Evolutionary conservation across 345 rosid genomes (phyloP).

Genomic region (Camelina hispida): DNA sequence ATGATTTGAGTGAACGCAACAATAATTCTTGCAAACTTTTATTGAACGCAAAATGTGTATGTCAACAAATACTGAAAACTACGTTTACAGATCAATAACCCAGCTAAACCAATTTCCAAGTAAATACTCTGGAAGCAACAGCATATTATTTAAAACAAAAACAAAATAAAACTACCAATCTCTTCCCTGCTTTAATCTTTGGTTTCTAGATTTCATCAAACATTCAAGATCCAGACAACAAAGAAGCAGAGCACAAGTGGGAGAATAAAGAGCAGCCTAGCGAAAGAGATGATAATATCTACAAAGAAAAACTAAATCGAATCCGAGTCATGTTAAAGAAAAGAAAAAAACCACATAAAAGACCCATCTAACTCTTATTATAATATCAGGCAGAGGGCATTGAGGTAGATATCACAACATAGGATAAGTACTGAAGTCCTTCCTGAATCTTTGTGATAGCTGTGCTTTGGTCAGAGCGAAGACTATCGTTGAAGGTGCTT

Average conservation of each 20-base stretch:
- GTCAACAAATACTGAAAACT: slow-evolving; percentile 5
- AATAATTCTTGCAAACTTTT: background rate
- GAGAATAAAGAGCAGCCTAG: slow-evolving; percentile 26
- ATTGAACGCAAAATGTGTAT: background rate
- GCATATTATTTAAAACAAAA: background rate
- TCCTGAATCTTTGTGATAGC: slow-evolving; percentile 82
- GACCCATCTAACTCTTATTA: slow-evolving; percentile 29
- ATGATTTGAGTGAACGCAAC: too few relatives aligned
- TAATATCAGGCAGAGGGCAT: slow-evolving; percentile 61
- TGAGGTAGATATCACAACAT: slow-evolving; percentile 71
- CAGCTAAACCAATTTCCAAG: background rate
- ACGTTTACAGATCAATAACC: slow-evolving; percentile 6
- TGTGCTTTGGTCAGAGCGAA: slow-evolving; percentile 53
- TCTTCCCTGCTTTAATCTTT: slow-evolving; percentile 13
- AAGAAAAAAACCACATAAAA: slow-evolving; percentile 11
- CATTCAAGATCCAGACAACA: slow-evolving; percentile 36
- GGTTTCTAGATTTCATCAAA: slow-evolving; percentile 18
- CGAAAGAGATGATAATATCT: background rate
- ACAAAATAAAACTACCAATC: background rate
- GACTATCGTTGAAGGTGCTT: slow-evolving; percentile 62
- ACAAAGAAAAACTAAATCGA: slow-evolving; percentile 29
- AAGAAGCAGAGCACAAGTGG: slow-evolving; percentile 15
- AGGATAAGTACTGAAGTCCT: slow-evolving; percentile 74
- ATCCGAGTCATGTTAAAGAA: slow-evolving; percentile 2
- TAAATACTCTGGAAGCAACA: slow-evolving; percentile 19